Evolutionary conservation across 2,329 filamentous ascomycete species (phyloP).

Genomic region (Rosellinia necatrix): DNA sequence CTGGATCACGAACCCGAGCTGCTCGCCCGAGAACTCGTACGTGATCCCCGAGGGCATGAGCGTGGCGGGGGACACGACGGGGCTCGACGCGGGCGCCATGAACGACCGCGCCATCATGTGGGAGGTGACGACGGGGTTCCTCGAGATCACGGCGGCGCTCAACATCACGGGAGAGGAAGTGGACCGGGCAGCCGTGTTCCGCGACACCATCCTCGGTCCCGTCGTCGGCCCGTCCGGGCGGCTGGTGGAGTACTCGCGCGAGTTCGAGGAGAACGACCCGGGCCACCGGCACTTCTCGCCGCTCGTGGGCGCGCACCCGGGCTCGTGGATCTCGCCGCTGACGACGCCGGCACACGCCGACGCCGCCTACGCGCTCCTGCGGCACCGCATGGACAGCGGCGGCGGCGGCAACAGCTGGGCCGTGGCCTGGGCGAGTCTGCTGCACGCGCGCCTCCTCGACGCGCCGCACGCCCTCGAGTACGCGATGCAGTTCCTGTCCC

Average conservation of each 20-base stretch:
- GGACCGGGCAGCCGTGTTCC: conserved; percentile 15
- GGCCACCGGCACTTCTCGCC: conserved; percentile 33
- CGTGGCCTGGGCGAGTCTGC: conserved; percentile 52
- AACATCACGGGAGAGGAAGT: not conserved
- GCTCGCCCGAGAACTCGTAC: conserved; percentile 29
- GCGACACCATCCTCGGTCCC: conserved; percentile 15
- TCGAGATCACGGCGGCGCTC: not conserved
- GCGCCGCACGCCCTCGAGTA: conserved; percentile 42
- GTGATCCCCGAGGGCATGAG: conserved; percentile 23
- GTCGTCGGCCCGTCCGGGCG: conserved; percentile 28
- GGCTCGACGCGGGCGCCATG: conserved; percentile 2
- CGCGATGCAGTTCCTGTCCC: conserved; percentile 42
- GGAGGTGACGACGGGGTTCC: conserved; percentile 17
- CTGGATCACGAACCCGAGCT: conserved; percentile 23
- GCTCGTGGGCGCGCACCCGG: conserved; percentile 27
- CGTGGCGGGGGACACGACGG: conserved; percentile 8
- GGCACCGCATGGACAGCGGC: conserved; percentile 24
- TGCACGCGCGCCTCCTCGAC: conserved; percentile 50
- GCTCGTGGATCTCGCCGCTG: conserved; percentile 25
- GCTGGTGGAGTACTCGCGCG: conserved; percentile 32
- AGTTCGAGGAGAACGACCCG: conserved; percentile 27
- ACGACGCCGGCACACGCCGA: conserved; percentile 12
- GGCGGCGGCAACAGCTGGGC: conserved; percentile 50
- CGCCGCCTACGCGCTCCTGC: conserved; percentile 25
- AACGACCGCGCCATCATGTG: conserved; percentile 16